Conservation (phyloP, 805 yeast species). For the Kuraishia ogatae region DNA sequence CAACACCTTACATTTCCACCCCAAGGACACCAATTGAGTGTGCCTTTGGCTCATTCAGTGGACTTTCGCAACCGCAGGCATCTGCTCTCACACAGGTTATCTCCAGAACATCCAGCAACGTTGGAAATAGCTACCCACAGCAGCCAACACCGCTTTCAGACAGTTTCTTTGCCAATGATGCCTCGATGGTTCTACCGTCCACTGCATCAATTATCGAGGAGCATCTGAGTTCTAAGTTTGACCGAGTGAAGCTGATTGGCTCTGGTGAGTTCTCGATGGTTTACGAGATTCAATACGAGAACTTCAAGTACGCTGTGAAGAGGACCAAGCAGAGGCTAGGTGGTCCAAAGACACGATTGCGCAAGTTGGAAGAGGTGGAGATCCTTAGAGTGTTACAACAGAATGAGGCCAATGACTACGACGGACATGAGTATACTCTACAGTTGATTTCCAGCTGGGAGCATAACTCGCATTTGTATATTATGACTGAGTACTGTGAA, state of each 20-base stretch:
- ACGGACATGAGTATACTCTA: conserved; percentile 72
- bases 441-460: conserved; percentile 85
- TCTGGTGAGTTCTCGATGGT: conserved; percentile 88
- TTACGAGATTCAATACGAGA: conserved; percentile 66
- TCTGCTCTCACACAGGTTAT: neutral
- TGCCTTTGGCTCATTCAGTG: conserved; percentile 6
- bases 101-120: neutral
- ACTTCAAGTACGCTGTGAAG: conserved; percentile 76
- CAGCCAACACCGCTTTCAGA: conserved; percentile 1
- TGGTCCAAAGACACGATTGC: conserved; percentile 49
- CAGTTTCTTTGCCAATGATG: neutral
- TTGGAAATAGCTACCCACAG: neutral
- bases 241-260: conserved; percentile 66
- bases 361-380: conserved; percentile 70
- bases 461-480: conserved; percentile 62
- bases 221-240: conserved; percentile 42
- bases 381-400: conserved; percentile 40
- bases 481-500: conserved; percentile 93
- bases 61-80: neutral
- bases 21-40: conserved; percentile 22
- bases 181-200: conserved; percentile 8
- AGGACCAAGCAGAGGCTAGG: conserved; percentile 62
- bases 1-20: conserved; percentile 5
- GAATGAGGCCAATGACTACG: conserved; percentile 32
- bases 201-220: conserved; percentile 20